Conservation (phyloP, 2,329 filamentous ascomycete genomes). For the Penicillium sp. region DNA sequence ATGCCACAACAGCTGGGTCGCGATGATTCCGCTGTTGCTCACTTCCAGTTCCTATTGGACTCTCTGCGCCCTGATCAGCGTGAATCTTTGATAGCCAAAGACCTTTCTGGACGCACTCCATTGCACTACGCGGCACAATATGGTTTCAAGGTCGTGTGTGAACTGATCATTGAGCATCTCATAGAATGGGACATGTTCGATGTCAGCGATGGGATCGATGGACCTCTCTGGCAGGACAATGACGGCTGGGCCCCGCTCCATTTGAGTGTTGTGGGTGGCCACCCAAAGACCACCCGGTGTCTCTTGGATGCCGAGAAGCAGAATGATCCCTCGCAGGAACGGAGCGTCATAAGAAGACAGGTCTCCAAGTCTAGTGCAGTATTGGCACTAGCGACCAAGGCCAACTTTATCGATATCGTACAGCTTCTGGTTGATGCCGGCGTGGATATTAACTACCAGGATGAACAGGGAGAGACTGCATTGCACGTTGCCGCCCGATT, state of each 20-base stretch:
- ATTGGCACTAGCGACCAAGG: conserved; percentile 75
- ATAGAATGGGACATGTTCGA: conserved; percentile 82
- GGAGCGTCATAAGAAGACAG: conserved; percentile 56
- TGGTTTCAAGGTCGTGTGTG: conserved; percentile 81
- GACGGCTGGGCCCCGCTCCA: conserved; percentile 88
- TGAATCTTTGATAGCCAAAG: conserved; percentile 56
- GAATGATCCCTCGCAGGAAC: conserved; percentile 55
- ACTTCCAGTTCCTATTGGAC: conserved; percentile 58
- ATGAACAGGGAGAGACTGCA: conserved; percentile 81
- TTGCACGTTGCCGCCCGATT: conserved; percentile 85
- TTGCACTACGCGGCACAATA: conserved; percentile 93
- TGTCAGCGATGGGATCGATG: conserved; percentile 75
- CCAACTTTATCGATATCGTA: conserved; percentile 76
- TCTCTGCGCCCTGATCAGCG: conserved; percentile 60
- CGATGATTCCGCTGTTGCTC: conserved; percentile 66
- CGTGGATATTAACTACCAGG: conserved; percentile 87
- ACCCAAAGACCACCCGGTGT: conserved; percentile 72
- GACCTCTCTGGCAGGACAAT: conserved; percentile 77
- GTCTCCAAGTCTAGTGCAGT: conserved; percentile 80
- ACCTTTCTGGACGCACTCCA: conserved; percentile 73
- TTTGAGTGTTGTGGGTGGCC: conserved; percentile 82
- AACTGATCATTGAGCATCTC: conserved; percentile 79
- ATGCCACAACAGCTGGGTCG: conserved; percentile 52
- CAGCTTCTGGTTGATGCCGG: conserved; percentile 79
- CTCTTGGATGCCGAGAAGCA: conserved; percentile 74